Conservation (phyloP, 208 protist species). For the Herpetomonas samuelpessoai region DNA sequence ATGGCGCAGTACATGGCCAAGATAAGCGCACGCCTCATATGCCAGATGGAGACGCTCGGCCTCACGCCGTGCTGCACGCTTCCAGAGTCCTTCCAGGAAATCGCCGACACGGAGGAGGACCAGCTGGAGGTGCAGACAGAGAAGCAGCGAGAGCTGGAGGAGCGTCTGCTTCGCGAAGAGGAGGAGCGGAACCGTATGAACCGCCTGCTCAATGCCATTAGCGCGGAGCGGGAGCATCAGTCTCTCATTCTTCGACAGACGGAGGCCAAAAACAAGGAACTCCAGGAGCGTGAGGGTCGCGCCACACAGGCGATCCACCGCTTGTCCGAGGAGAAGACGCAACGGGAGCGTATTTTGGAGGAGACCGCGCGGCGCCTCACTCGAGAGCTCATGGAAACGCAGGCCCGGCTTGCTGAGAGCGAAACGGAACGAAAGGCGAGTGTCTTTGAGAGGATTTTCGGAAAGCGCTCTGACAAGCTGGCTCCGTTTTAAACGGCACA, state of each 20-base stretch:
- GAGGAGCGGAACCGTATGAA: constrained; percentile 62
- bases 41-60: constrained; percentile 64
- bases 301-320: constrained; percentile 35
- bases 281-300: constrained; percentile 46
- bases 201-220: constrained; percentile 57
- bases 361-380: constrained; percentile 56
- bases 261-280: constrained; percentile 46
- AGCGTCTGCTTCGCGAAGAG: constrained; percentile 41
- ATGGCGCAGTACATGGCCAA: constrained; percentile 76
- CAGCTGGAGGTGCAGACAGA: constrained; percentile 47
- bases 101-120: constrained; percentile 50
- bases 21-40: constrained; percentile 58
- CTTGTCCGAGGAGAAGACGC: constrained; percentile 38
- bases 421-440: constrained; percentile 32
- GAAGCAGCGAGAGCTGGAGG: constrained; percentile 63
- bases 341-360: constrained; percentile 61
- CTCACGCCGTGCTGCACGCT: constrained; percentile 68
- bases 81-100: constrained; percentile 59
- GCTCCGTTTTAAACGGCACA: too few species aligned
- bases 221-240: constrained; percentile 57
- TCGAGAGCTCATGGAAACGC: constrained; percentile 59
- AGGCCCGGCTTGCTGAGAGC: constrained; percentile 41
- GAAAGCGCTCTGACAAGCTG: not conserved
- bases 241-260: constrained; percentile 39
- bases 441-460: constrained; percentile 32